Conservation (phyloP, 2,329 filamentous ascomycete species). For the Lizonia empirigonia region DNA sequence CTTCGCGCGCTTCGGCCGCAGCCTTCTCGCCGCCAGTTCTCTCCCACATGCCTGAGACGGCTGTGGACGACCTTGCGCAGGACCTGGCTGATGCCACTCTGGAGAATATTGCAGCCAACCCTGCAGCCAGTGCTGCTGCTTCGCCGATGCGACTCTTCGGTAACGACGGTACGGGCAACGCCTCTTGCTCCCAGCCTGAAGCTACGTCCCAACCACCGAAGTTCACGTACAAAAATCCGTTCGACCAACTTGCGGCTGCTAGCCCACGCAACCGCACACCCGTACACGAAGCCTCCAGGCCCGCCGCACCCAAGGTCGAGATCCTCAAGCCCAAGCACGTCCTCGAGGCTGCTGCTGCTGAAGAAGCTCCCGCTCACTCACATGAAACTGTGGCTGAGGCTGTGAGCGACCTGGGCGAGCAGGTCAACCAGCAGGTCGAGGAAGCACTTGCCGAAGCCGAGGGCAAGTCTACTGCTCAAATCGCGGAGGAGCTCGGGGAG, state of each 20-base stretch:
- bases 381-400: constrained; percentile 73
- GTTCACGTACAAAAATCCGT: constrained; percentile 75
- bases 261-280: constrained; percentile 62
- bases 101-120: constrained; percentile 41
- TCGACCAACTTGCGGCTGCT: constrained; percentile 70
- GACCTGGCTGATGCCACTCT: constrained; percentile 53
- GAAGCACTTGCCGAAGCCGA: constrained; percentile 64
- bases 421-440: constrained; percentile 66
- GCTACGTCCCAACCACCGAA: constrained; percentile 49
- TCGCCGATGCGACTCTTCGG: constrained; percentile 45
- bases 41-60: constrained; percentile 49
- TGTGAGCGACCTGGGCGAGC: constrained; percentile 67
- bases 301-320: constrained; percentile 48
- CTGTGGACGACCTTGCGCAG: constrained; percentile 52
- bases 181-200: constrained; percentile 43
- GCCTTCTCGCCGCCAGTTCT: constrained; percentile 37
- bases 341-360: constrained; percentile 38
- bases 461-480: constrained; percentile 47
- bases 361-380: constrained; percentile 32
- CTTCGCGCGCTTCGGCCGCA: constrained; percentile 33
- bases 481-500: constrained; percentile 57
- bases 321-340: constrained; percentile 53
- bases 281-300: constrained; percentile 27
- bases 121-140: constrained; percentile 25
- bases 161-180: constrained; percentile 50